Conservation (phyloP, 2,329 filamentous ascomycete species). For the Xylariaceae sp. region DNA sequence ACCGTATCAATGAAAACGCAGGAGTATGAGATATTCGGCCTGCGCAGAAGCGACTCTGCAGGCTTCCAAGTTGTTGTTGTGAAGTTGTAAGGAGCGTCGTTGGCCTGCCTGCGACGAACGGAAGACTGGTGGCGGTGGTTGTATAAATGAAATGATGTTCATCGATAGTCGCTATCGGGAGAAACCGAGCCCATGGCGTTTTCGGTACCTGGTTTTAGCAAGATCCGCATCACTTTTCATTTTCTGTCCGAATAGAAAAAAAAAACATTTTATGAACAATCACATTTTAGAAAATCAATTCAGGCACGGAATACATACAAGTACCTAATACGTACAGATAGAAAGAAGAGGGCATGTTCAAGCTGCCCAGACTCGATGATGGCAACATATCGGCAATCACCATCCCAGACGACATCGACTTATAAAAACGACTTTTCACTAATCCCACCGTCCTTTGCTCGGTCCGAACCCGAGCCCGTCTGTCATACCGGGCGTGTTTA, state of each 20-base stretch:
- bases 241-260: no score
- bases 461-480: neutral
- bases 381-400: no score
- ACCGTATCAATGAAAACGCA: no score
- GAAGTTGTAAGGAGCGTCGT: neutral
- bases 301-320: neutral
- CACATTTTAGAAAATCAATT: neutral
- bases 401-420: no score
- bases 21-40: no score
- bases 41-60: neutral
- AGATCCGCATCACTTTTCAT: neutral
- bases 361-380: no score
- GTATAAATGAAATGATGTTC: neutral
- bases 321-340: neutral
- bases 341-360: no score
- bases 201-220: no score
- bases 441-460: neutral
- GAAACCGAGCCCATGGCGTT: neutral
- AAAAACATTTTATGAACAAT: neutral
- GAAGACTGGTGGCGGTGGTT: neutral
- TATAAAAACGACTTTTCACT: neutral
- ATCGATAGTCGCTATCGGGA: neutral
- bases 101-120: neutral
- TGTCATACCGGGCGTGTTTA: neutral
- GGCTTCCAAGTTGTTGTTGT: neutral